These are phyloP conservation scores for Colletotrichum lentis DNA, from an alignment of 2,329 filamentous ascomycete species.

Conservation along the genomic window DNA sequence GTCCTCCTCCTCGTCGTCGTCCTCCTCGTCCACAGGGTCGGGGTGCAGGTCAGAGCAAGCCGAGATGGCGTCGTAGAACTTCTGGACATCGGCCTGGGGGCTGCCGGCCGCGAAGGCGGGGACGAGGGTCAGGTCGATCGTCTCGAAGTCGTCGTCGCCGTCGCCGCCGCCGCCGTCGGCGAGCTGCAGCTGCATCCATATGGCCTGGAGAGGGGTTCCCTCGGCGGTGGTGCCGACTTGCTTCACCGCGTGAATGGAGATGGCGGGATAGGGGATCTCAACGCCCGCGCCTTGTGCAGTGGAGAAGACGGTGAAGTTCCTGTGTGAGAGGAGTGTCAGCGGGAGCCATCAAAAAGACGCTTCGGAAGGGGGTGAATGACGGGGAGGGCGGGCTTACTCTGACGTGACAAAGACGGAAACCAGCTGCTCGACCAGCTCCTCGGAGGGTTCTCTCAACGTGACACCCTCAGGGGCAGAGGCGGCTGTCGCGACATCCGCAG, in stretches of 20 bases:
- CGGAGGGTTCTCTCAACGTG: slow-evolving; percentile 46
- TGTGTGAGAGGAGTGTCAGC: slow-evolving; percentile 35
- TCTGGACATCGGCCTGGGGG: slow-evolving; percentile 45
- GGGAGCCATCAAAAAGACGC: background rate
- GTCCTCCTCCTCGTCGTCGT: slow-evolving; percentile 65
- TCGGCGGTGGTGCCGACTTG: slow-evolving; percentile 56
- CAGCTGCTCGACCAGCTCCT: slow-evolving; percentile 54
- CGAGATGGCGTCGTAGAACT: slow-evolving; percentile 75
- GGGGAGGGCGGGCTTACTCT: slow-evolving; percentile 53
- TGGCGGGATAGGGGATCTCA: slow-evolving; percentile 75
- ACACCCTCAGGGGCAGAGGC: slow-evolving; percentile 47
- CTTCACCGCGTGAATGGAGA: slow-evolving; percentile 79
- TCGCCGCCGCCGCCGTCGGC: slow-evolving; percentile 63
- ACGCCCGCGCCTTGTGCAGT: slow-evolving; percentile 65
- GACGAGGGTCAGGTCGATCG: slow-evolving; percentile 73
- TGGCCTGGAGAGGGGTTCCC: slow-evolving; percentile 53
- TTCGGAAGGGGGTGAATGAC: background rate
- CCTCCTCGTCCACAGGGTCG: slow-evolving; percentile 68
- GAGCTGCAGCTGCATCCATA: slow-evolving; percentile 75
- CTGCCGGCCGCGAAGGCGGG: slow-evolving; percentile 51
- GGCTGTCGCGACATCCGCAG: slow-evolving; percentile 48
- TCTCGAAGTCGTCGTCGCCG: slow-evolving; percentile 66
- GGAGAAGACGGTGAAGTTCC: slow-evolving; percentile 70
- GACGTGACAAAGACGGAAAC: slow-evolving; percentile 68
- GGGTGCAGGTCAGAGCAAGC: slow-evolving; percentile 80